Evolutionary conservation across 306 rosid species (phyloP).

Genomic region (Cucurbita pepo): DNA sequence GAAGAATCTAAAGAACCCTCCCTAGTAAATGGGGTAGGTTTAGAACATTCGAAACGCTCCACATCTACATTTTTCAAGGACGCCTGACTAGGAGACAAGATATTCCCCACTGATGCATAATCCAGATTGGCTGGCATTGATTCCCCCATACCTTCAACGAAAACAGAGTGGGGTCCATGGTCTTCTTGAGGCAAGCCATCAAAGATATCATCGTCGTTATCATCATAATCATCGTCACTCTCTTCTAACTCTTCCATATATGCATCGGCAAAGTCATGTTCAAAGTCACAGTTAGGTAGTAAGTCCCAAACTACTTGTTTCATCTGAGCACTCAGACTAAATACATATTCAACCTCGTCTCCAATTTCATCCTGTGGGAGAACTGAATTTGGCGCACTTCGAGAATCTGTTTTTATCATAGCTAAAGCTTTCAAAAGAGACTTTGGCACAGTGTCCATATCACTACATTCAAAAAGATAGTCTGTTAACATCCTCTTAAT

Average conservation of each 20-base stretch:
- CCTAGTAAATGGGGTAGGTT: slow-evolving; percentile 2
- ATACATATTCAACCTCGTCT: slow-evolving; percentile 47
- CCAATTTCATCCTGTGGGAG: slow-evolving; percentile 29
- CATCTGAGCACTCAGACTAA: slow-evolving; percentile 54
- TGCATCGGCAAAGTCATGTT: slow-evolving; percentile 45
- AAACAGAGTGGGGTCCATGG: slow-evolving; percentile 6
- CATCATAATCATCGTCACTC: slow-evolving; percentile 29
- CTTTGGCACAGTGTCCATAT: slow-evolving; percentile 51
- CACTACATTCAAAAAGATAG: slow-evolving; percentile 50
- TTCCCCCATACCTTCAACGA: slow-evolving; percentile 48
- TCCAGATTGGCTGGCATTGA: slow-evolving; percentile 21
- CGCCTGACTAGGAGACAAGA: background rate
- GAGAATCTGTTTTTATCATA: slow-evolving; percentile 28
- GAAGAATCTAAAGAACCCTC: background rate
- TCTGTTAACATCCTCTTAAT: slow-evolving; percentile 41
- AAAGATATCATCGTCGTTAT: slow-evolving; percentile 6
- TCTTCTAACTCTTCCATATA: slow-evolving; percentile 61
- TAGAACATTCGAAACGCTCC: slow-evolving; percentile 3
- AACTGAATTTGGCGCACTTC: background rate
- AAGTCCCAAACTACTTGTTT: slow-evolving; percentile 53
- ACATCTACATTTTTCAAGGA: slow-evolving; percentile 5
- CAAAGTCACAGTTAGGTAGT: slow-evolving; percentile 37
- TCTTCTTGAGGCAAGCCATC: slow-evolving; percentile 11
- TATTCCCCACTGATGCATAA: slow-evolving; percentile 7
- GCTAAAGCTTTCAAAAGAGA: slow-evolving; percentile 32